Base-by-base conservation (phyloP, 2,329 filamentous ascomycete genomes). In the Fonsecaea erecta region DNA sequence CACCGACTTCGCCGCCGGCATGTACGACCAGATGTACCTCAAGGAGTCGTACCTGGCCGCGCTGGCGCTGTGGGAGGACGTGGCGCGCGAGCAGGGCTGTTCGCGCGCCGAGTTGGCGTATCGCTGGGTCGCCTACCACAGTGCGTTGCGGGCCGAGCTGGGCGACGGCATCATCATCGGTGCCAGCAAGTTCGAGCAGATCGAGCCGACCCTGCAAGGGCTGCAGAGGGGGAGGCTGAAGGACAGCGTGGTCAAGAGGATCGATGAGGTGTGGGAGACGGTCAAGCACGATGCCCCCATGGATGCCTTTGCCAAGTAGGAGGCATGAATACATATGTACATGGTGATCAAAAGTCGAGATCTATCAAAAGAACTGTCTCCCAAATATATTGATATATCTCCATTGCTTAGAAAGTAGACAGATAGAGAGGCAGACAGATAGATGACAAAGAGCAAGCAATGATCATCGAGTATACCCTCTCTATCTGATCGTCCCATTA, bases 121-220 rank as follows among this genome's bases (percentile, higher is more conserved):
- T 24, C 75, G 76, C 37, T 78, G 77, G 76, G 63, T 75, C 7
- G 70, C 70, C 9, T 73, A 75, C 62, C 73, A 77, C 62, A 77
- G 72, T 2, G 51, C 53, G 7, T 53, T 77, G 51, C 64, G 62
- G 6, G 69, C 71, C 1, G 68, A 71, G 6, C 71, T 76, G 21
- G 73, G 73, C 11, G 71, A 72, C 40, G 69, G 54, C 18, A 51
- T 79, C 18, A 68, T 80, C 12, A 30, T 79, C 2, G 77, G 77
- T 0, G 76, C 76, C 1, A 78, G 76, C 59, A 73, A 66, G 16
- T 63, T 62, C 14, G 57, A 68, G n/a, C 76, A 79, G 61, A 60
- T 79, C 2, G 55, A 73, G 14, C 72, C 76, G 59, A 77, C 72
- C 21, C 60, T 70, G 40, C 34, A 24, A 14, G 61, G 56, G 0